A percentile compares a stretch with the other conserved stretches of the same genome.
Evolutionary conservation across 1,284 basidiomycete species (phyloP).

Genomic region (Ganoderma meredithae): DNA sequence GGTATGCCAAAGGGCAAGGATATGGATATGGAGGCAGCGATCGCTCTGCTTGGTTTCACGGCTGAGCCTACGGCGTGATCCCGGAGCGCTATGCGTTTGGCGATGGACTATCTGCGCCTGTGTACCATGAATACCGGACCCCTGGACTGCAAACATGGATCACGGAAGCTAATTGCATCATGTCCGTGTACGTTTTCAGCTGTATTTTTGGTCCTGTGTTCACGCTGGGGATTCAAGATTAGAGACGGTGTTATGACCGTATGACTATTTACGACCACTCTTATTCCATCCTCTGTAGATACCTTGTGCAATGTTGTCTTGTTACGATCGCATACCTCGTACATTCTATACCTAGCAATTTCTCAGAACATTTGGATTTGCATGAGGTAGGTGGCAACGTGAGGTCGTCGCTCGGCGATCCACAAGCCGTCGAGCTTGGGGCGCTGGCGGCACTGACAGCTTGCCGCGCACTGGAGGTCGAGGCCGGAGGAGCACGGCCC

Average conservation of each 20-base stretch:
- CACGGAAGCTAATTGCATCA: constrained; percentile 14
- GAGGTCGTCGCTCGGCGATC: not conserved
- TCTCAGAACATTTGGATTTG: not conserved
- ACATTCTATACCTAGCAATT: constrained; percentile 14
- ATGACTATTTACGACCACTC: constrained; percentile 32
- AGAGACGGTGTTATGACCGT: constrained; percentile 25
- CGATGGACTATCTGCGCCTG: constrained; percentile 10
- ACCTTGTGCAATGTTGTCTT: constrained; percentile 25
- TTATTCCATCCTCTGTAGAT: constrained; percentile 25
- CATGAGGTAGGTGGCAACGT: not conserved
- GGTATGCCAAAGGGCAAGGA: constrained; percentile 24
- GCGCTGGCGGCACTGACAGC: constrained; percentile 3
- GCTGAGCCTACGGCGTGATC: constrained; percentile 23
- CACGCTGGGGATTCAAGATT: constrained; percentile 6
- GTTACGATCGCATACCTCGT: constrained; percentile 16
- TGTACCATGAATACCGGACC: constrained; percentile 21
- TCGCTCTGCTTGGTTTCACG: constrained; percentile 52
- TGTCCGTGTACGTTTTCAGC: constrained; percentile 14
- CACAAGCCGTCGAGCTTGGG: not conserved
- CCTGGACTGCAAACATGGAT: constrained; percentile 17
- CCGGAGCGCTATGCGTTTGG: constrained; percentile 8
- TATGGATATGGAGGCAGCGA: constrained; percentile 53
- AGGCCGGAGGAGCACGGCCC: not conserved
- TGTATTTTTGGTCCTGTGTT: constrained; percentile 11
- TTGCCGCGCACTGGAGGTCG: constrained; percentile 2